Percentiles rank a stretch among this genome's conserved stretches.
These are phyloP conservation scores for Phytophthora fragariaefolia DNA, from an alignment of 352 stramenopile genomes.

Conservation along the genomic window DNA sequence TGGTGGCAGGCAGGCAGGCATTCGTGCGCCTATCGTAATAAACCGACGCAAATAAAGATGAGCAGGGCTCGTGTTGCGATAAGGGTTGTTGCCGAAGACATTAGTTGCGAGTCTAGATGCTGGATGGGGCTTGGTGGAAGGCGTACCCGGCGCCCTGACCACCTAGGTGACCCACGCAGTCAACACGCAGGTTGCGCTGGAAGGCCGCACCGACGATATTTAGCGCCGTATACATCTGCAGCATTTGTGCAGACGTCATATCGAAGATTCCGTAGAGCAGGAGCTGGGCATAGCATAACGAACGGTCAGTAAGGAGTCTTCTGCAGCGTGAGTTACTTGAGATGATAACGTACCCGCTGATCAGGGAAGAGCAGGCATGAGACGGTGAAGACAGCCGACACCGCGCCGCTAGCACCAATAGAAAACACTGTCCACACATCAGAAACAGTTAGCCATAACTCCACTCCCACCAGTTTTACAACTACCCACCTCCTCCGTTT, in stretches of 20 bases:
- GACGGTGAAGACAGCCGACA: slow-evolving; percentile 81
- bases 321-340: neutral
- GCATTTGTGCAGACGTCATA: slow-evolving; percentile 65
- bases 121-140: slow-evolving; percentile 50
- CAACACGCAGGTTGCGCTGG: slow-evolving; percentile 64
- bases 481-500: slow-evolving; percentile 50
- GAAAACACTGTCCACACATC: slow-evolving; percentile 65
- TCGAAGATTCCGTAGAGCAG: slow-evolving; percentile 70
- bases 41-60: slow-evolving; percentile 36
- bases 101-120: slow-evolving; percentile 23
- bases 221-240: slow-evolving; percentile 67
- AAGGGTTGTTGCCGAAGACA: neutral
- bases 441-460: neutral
- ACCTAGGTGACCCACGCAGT: slow-evolving; percentile 82
- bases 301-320: neutral
- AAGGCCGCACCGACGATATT: slow-evolving; percentile 68
- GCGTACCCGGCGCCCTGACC: slow-evolving; percentile 62
- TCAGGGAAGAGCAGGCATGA: slow-evolving; percentile 81
- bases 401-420: slow-evolving; percentile 79
- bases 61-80: slow-evolving; percentile 11
- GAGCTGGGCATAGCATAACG: slow-evolving; percentile 36
- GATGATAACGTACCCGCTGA: slow-evolving; percentile 47
- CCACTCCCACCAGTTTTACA: neutral
- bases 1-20: neutral
- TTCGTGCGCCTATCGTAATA: slow-evolving; percentile 28